Base-by-base conservation (phyloP, 495 filamentous ascomycete species). In the Penicillium fimorum region DNA sequence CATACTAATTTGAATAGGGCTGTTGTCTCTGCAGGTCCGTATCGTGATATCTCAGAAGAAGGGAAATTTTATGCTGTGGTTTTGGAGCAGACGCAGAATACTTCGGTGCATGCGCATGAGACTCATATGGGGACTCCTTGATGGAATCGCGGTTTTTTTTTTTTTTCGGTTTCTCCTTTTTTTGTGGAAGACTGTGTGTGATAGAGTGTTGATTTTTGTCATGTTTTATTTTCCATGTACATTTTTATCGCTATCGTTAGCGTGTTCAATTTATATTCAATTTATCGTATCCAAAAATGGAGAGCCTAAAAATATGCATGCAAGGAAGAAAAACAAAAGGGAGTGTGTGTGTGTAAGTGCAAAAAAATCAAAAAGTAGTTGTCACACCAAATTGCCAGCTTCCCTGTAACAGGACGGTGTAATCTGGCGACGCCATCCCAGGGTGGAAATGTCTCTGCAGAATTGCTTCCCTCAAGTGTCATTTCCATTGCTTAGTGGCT, bases 401-500 rank as follows among this genome's bases (percentile, higher is more conserved):
- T 68, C 69, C 77, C 66, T 72, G 71, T 73, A 76, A 75, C 73
- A 55, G 60, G 68, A 66, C 71, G 76, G 74, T 82, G 79, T 82
- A 70, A 73, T 83, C 80, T 78, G 75, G 73, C 73, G 65, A 72
- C 82, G 82, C 81, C 82, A 81, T 70, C 72, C 76, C 69, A 75
- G 76, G 80, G 81, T 82, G 82, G 71, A 80, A 69, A 71, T 78
- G 74, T 73, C 77, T 82, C 79, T 84, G 82, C 82, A 81, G 79
- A 82, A 83, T 84, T 83, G 70, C 81, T 83, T 82, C 79, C 79
- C 82, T 84, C 79, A 79, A 82, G 77, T 62, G 71, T 84, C 77
- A 79, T 74, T 69, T 76, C 74, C 82, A 84, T 82, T 81, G 76
- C 80, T 84, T 82, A 84, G 67, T 71, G 75, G 71, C 72, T 59